A percentile compares a stretch with the other conserved stretches of the same genome.
Evolutionary conservation across 2,329 filamentous ascomycete species (phyloP).

Genomic region (Meredithiella fracta): DNA sequence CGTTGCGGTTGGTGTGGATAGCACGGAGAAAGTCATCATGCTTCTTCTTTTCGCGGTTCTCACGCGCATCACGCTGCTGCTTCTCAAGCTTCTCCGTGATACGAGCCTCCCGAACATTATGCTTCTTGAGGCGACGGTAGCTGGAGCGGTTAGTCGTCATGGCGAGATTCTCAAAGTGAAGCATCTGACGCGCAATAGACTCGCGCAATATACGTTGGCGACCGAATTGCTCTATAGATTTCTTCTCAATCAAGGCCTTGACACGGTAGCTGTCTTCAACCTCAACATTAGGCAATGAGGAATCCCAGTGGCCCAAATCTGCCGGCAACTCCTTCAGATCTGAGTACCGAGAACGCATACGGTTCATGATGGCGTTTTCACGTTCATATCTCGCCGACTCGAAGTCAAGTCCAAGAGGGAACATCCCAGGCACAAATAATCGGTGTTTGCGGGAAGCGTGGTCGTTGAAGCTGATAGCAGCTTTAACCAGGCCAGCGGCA

Average conservation of each 20-base stretch:
- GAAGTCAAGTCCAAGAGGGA: constrained; percentile 76
- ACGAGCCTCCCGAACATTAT: constrained; percentile 81
- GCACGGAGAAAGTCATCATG: constrained; percentile 82
- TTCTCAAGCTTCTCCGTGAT: constrained; percentile 99
- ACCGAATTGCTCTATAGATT: constrained; percentile 70
- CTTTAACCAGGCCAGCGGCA: constrained; percentile 33
- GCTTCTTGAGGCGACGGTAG: constrained; percentile 93
- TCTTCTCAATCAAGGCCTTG: constrained; percentile 88
- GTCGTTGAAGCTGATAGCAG: constrained; percentile 59
- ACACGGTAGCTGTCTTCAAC: constrained; percentile 72
- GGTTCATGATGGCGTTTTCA: constrained; percentile 77
- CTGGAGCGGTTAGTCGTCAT: constrained; percentile 89
- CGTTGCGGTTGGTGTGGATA: constrained; percentile 64
- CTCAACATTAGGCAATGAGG: constrained; percentile 47
- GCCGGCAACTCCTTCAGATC: constrained; percentile 73
- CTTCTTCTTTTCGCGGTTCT: constrained; percentile 95
- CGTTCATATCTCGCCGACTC: constrained; percentile 74
- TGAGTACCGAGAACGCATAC: constrained; percentile 67
- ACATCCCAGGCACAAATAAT: constrained; percentile 68
- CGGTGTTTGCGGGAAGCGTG: constrained; percentile 63
- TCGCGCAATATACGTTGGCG: constrained; percentile 79
- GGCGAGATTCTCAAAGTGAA: constrained; percentile 86
- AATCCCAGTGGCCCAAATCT: constrained; percentile 78
- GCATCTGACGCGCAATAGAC: constrained; percentile 78
- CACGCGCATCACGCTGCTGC: constrained; percentile 89